phyloP scores from a whole-genome alignment of 805 yeast species.

The Wickerhamiella australiensis region DNA sequence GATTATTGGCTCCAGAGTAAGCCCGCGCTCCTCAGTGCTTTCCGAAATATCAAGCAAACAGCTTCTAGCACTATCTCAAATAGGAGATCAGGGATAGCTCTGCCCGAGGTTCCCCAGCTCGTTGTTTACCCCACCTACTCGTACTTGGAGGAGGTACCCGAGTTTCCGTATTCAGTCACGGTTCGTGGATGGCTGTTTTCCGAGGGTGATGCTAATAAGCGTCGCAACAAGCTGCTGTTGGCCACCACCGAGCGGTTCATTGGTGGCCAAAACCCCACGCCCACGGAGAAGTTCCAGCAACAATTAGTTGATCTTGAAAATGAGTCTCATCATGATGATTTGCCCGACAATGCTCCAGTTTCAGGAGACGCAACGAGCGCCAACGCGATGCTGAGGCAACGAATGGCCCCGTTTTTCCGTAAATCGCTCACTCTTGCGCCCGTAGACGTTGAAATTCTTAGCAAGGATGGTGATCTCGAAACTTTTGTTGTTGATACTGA shows the following conservation, averaged over 20 bases:
- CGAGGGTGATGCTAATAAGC: slow-evolving; percentile 59
- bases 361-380: too few species aligned
- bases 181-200: slow-evolving; percentile 61
- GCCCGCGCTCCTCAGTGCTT: slow-evolving; percentile 9
- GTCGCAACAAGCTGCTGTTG: slow-evolving; percentile 45
- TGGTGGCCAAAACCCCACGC: slow-evolving; percentile 17
- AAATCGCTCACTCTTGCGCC: not conserved
- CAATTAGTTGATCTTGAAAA: slow-evolving; percentile 7
- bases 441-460: slow-evolving; percentile 10
- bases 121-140: slow-evolving; percentile 13
- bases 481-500: slow-evolving; percentile 19
- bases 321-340: not conserved
- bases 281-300: slow-evolving; percentile 12
- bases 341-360: not conserved
- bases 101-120: not conserved
- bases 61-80: not conserved
- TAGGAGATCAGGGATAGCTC: not conserved
- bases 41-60: slow-evolving; percentile 10
- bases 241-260: slow-evolving; percentile 23
- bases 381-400: not conserved
- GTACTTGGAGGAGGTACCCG: slow-evolving; percentile 7
- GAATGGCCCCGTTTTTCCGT: slow-evolving; percentile 11
- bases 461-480: slow-evolving; percentile 13
- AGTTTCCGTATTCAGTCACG: slow-evolving; percentile 10
- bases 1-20: slow-evolving; percentile 12